Percentiles rank a stretch among this genome's conserved stretches.
Conservation (phyloP, 2,329 filamentous ascomycete species). For the Clarireedia paspali region DNA sequence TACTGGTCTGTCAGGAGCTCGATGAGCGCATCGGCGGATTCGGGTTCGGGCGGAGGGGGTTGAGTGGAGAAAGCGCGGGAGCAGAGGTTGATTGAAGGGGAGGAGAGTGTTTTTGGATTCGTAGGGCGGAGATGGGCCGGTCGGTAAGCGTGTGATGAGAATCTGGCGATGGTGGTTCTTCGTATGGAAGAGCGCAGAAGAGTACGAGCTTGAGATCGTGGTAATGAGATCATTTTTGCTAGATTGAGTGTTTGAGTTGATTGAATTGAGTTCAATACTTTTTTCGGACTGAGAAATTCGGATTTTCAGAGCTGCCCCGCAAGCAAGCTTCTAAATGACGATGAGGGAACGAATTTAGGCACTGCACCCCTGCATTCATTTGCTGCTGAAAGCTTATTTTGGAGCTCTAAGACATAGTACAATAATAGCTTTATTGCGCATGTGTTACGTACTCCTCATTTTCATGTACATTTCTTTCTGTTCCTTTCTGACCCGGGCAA, state of each 20-base stretch:
- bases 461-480: neutral
- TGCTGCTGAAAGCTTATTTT: neutral
- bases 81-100: neutral
- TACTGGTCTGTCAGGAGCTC: conserved; percentile 15
- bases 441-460: neutral
- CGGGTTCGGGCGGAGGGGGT: neutral
- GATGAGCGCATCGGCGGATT: neutral
- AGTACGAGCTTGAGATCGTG: neutral
- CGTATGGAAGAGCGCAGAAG: neutral
- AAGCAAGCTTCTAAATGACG: neutral
- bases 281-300: neutral
- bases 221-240: neutral
- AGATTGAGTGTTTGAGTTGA: neutral
- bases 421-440: neutral
- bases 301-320: neutral
- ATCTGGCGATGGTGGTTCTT: neutral
- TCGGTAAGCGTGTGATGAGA: neutral
- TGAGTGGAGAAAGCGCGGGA: neutral
- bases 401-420: neutral
- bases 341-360: neutral
- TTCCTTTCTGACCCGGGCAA: no score
- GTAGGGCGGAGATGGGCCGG: neutral
- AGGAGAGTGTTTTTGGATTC: neutral
- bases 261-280: neutral
- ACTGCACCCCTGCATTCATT: neutral